Percentiles rank a stretch among this genome's conserved stretches.
phyloP scores from a whole-genome alignment of 1,284 basidiomycete genomes.

The Cutaneotrichosporon sp. region DNA sequence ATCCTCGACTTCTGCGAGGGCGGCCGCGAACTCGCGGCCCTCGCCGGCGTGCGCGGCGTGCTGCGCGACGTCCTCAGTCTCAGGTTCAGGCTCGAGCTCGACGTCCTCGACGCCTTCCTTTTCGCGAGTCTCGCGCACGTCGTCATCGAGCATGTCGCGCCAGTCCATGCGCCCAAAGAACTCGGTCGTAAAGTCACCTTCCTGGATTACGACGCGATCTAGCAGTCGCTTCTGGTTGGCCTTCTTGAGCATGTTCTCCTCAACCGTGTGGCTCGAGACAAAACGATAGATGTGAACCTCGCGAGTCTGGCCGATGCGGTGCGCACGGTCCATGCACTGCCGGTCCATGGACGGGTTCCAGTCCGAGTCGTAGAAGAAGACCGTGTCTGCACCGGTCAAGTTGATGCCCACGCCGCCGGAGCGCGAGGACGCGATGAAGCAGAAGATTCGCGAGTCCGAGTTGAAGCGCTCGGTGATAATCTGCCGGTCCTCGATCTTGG shows the following conservation, averaged over 20 bases:
- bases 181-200: slow-evolving; percentile 75
- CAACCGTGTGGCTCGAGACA: slow-evolving; percentile 77
- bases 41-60: slow-evolving; percentile 39
- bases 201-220: slow-evolving; percentile 89
- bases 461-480: slow-evolving; percentile 97
- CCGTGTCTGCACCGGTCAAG: slow-evolving; percentile 93
- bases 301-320: slow-evolving; percentile 84
- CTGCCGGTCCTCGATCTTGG: slow-evolving; percentile 93
- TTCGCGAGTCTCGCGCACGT: slow-evolving; percentile 40
- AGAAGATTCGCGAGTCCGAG: slow-evolving; percentile 81
- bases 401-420: slow-evolving; percentile 97
- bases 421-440: slow-evolving; percentile 89
- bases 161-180: slow-evolving; percentile 66
- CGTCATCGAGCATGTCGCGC: slow-evolving; percentile 71
- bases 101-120: slow-evolving; percentile 54
- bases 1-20: slow-evolving; percentile 84
- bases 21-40: slow-evolving; percentile 60
- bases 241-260: slow-evolving; percentile 93
- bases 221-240: slow-evolving; percentile 93
- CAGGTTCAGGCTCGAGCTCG: slow-evolving; percentile 32
- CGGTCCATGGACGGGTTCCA: slow-evolving; percentile 98
- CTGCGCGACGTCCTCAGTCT: slow-evolving; percentile 35
- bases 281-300: slow-evolving; percentile 98
- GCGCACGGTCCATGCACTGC: slow-evolving; percentile 87
- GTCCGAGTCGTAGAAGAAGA: slow-evolving; percentile 88